Evolutionary conservation across 306 rosid species (phyloP), one percentile per base, ranked within the genome.

Genomic region (Crataegus laevigata): DNA sequence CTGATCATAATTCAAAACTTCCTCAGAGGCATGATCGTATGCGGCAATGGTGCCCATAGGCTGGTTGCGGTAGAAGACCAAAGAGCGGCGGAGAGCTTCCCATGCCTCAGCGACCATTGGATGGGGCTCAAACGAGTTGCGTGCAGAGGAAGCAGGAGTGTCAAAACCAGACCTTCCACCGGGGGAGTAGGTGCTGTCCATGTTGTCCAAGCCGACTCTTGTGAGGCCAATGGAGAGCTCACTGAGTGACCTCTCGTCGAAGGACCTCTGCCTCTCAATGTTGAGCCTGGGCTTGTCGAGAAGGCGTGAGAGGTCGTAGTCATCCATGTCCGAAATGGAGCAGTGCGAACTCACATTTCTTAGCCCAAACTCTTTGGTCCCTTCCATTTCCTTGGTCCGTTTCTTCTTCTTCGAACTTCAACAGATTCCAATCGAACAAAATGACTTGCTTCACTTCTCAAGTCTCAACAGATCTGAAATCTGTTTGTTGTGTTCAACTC

Each of bases 21-120:
- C 97, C 88, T 92, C 96, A 0, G 97, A 75, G 51, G 91, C 92
- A 73, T 92, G 96, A 68, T 92, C 97, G 67, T 81, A 80, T 8
- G 97, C 97, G 38, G 93, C 97, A 78, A 92, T 92, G 51, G 97
- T 92, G 59, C 97, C 97, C 8, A 92, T 93, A 0, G 97, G 97
- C 78, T 87, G 96, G 69, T 82, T 79, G 40, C 88, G 89, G 38
- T 87, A 88, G 86, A 82, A 21, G 63, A 92, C 97, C 62, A 92
- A 69, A 78, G 97, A 92, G 42, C 82, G 88, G 17, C 97, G 87
- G 32, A 92, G 91, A 36, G 96, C 89, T 42, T 92, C 97, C 97
- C 97, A 92, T 30, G 97, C 97, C 78, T 92, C 96, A 8, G 96
- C 97, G 18, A 92, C 90, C 96, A 92, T 92, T 0, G 97, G 97